These are phyloP conservation scores for Boletus hoseneyae DNA, from an alignment of 1,284 basidiomycete species.

Conservation along the genomic window DNA sequence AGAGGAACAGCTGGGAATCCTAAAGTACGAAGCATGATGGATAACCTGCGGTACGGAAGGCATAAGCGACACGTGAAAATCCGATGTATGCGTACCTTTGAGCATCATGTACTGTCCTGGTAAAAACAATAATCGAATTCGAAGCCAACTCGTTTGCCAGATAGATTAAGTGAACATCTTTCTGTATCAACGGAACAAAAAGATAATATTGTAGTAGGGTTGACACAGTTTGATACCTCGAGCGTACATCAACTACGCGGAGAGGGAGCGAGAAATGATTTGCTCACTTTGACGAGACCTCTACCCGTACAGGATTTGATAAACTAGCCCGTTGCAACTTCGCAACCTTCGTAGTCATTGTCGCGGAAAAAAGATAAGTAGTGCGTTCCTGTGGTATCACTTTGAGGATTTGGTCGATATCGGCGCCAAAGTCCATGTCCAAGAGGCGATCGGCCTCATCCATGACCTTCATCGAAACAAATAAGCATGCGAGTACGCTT, in stretches of 20 bases:
- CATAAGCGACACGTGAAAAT: constrained; percentile 1
- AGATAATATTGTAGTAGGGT: constrained; percentile 96
- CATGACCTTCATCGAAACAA: constrained; percentile 60
- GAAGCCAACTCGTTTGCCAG: constrained; percentile 87
- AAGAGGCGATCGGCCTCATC: constrained; percentile 97
- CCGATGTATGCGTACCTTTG: constrained; percentile 52
- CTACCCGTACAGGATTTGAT: constrained; percentile 91
- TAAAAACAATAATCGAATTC: constrained; percentile 96
- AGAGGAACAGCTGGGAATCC: constrained; percentile 96
- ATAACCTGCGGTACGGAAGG: constrained; percentile 50
- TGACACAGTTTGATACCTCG: constrained; percentile 93
- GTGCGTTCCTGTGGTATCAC: constrained; percentile 92
- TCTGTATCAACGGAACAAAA: constrained; percentile 89
- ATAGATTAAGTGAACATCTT: constrained; percentile 91
- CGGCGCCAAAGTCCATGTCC: constrained; percentile 97
- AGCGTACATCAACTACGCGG: constrained; percentile 4
- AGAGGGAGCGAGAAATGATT: not conserved
- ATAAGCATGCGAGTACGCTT: constrained; percentile 5
- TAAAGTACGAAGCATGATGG: constrained; percentile 86
- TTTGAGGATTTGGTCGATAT: constrained; percentile 97
- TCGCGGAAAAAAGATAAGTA: constrained; percentile 97
- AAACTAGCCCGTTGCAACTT: constrained; percentile 97
- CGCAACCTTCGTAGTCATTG: constrained; percentile 99
- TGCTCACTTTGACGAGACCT: constrained; percentile 88
- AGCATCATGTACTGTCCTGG: constrained; percentile 92